Evolutionary conservation across 305 asterid species (phyloP).

Genomic region (Withania somnifera): DNA sequence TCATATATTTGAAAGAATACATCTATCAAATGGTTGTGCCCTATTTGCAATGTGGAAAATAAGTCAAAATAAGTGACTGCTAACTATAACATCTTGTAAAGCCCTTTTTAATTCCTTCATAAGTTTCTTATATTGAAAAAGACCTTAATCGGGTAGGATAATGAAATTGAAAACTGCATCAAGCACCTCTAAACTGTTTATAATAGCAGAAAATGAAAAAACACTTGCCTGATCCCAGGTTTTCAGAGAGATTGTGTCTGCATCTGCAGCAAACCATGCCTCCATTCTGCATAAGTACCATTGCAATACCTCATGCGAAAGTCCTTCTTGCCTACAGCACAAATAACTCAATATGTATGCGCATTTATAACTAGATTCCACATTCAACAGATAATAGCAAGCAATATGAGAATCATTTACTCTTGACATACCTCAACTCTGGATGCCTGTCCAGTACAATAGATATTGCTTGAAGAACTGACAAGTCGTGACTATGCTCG

Average conservation of each 20-base stretch:
- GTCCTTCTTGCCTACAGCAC: constrained; percentile 61
- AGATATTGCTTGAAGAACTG: constrained; percentile 75
- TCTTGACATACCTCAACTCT: constrained; percentile 53
- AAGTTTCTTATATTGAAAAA: not conserved
- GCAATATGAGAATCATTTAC: not conserved
- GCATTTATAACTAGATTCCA: constrained; percentile 9
- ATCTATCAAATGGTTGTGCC: not conserved
- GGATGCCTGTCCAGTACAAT: constrained; percentile 75
- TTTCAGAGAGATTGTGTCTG: constrained; percentile 82
- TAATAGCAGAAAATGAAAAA: not conserved
- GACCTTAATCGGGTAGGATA: not conserved
- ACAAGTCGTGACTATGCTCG: constrained; percentile 63
- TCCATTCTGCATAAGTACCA: constrained; percentile 99
- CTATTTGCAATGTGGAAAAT: not conserved
- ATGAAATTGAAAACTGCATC: not conserved
- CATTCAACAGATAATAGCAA: constrained; percentile 4
- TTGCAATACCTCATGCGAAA: constrained; percentile 76
- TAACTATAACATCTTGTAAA: not conserved
- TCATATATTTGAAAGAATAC: not conserved
- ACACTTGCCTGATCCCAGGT: constrained; percentile 89
- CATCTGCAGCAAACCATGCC: constrained; percentile 99
- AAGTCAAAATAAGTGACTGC: not conserved
- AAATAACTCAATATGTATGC: constrained; percentile 3
- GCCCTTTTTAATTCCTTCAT: not conserved
- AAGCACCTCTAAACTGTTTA: not conserved